Base-by-base conservation (phyloP, 1,284 basidiomycete genomes). In the Ceratobasidium sp. region DNA sequence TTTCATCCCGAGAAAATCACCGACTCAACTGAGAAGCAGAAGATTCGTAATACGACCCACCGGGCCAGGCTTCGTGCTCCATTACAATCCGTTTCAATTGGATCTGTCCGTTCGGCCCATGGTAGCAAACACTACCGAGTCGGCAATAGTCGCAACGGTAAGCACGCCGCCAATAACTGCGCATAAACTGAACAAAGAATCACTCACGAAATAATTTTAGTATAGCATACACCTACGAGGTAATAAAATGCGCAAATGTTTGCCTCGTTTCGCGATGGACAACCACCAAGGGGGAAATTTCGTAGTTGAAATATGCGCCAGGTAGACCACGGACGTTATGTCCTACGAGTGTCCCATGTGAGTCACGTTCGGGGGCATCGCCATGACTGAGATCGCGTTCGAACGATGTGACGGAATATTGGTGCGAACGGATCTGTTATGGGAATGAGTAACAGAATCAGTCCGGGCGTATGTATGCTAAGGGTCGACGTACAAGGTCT, bases 91-190 rank as follows among this genome's bases (percentile, higher is more conserved):
- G n/a, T n/a, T n/a, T n/a, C n/a, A n/a, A n/a, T n/a, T n/a, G n/a
- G n/a, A n/a, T n/a, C n/a, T n/a, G n/a, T 94, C 95, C 77, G 95
- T 82, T 51, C 87, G 89, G 77, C 89, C 89, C 63, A 89, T 88
- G 20, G 94, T 92, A 20, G 92, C 92, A 82, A 98, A 98, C 80
- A 98, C 90, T 76, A 94, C 87, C 78, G 94, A 92, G 85, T 99
- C 97, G 68, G 99, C 82, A n/a, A 99, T 88, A 0, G 95, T 94
- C 15, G 97, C 97, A 39, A 99, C 92, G 0, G 98, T 99, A 69
- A 99, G 87, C 9, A 99, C 96, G 82, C 98, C 97, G 80, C 97
- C 97, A 55, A 99, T 92, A 83, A 99, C 98, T 3, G 98, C 98
- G 83, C 97, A 99, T 26, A 97, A 97, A 81, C 95, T 97, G 81